Evolutionary conservation across 495 filamentous ascomycete genomes (phyloP).

Genomic region (Chaetomium fimeti): DNA sequence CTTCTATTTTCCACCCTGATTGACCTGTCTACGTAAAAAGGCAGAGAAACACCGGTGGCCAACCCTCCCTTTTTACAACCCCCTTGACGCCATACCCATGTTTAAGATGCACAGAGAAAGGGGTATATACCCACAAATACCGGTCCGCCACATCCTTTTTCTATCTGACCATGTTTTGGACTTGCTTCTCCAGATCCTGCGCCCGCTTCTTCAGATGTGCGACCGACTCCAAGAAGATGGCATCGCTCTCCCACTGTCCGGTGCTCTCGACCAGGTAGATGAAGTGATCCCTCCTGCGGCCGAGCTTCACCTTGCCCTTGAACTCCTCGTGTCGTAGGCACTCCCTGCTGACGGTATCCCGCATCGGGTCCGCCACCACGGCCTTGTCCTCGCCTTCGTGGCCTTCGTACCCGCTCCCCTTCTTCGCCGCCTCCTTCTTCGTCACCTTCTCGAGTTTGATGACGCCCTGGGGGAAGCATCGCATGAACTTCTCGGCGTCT

Average conservation of each 20-base stretch:
- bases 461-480: conserved; percentile 88
- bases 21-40: conserved; percentile 2
- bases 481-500: conserved; percentile 84
- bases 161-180: conserved; percentile 50
- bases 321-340: conserved; percentile 91
- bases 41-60: conserved; percentile 16
- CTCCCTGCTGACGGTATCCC: conserved; percentile 92
- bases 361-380: conserved; percentile 76
- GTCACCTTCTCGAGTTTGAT: conserved; percentile 75
- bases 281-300: conserved; percentile 88
- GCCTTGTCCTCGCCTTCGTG: conserved; percentile 76
- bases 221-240: conserved; percentile 85
- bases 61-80: conserved; percentile 15
- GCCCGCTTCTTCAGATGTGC: conserved; percentile 77
- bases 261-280: conserved; percentile 95
- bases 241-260: conserved; percentile 87
- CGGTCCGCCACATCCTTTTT: conserved; percentile 1
- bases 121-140: conserved; percentile 16
- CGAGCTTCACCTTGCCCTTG: conserved; percentile 89
- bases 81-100: conserved; percentile 35
- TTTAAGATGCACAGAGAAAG: conserved; percentile 20
- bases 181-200: conserved; percentile 44
- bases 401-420: conserved; percentile 67
- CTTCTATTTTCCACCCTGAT: conserved; percentile 10
- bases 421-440: conserved; percentile 57